Evolutionary conservation across 352 stramenopile species (phyloP), one percentile per base, ranked within the genome.

Genomic region (Aphanomyces astaci): DNA sequence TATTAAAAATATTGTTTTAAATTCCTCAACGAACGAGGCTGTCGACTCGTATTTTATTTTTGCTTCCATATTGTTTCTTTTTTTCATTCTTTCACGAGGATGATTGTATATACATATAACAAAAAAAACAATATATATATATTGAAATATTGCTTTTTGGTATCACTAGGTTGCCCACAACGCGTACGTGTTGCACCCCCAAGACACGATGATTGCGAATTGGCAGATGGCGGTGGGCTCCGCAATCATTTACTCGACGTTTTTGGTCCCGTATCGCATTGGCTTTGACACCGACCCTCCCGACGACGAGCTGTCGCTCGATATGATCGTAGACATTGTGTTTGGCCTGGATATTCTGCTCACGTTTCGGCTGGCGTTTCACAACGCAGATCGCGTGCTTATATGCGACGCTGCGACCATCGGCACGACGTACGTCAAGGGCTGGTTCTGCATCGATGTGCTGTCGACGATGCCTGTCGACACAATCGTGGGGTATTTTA

Each of bases 351-450:
- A 97, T 74, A 96, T 97, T 48, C 0, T 86, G 4, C 36, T 96
- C 36, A 92, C 86, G 43, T 96, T 97, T 48, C 82, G 89, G n/a
- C 95, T 88, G 3, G 88, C 87, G 1, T 97, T 81, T 64, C 85
- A 86, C 53, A 78, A 92, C 33, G 79, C 90, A 0, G 81, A 96
- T 56, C 77, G 84, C 11, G 66, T 86, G 17, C 66, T 95, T 1
- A 32, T 68, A 15, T 51, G 4, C n/a, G n/a, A 68, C 11, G 27
- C 32, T 2, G n/a, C 17, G 4, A 56, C 62, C 0, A 81, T 96
- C 36, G 87, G 80, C 10, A 72, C 84, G 40, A 73, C 80, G 10
- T 95, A 95, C 71, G 22, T 94, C 32, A 76, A 77, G 55, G 80
- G 84, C 7, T 95, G 86, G 86, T 94, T 95, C 56, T 57, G 78